These are phyloP conservation scores for Gaeumannomyces sp. DNA, from an alignment of 2,329 filamentous ascomycete genomes.

Conservation along the genomic window DNA sequence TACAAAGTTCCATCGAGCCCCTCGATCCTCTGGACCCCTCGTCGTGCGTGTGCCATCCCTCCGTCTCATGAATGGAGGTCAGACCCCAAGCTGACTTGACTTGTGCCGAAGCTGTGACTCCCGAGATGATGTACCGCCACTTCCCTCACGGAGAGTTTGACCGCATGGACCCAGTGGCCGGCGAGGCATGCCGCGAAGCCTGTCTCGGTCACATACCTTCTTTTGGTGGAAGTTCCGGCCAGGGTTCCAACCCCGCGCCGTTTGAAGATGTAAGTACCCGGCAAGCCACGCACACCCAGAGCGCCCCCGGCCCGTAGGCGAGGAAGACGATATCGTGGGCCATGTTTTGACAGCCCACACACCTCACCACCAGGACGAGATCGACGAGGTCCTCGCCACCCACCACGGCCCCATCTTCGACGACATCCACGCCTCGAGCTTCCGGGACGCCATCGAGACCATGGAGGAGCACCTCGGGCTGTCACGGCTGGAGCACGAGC, in stretches of 20 bases:
- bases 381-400: slow-evolving; percentile 15
- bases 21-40: slow-evolving; percentile 14
- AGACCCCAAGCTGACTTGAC: background rate
- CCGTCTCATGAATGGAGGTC: background rate
- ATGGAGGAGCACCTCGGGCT: slow-evolving; percentile 9
- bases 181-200: slow-evolving; percentile 17
- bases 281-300: background rate
- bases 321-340: background rate
- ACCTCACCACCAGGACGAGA: slow-evolving; percentile 6
- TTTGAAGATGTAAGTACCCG: slow-evolving; percentile 1
- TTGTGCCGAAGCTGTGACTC: slow-evolving; percentile 16
- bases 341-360: background rate
- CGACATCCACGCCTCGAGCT: slow-evolving; percentile 9
- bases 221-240: slow-evolving; percentile 8
- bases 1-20: slow-evolving; percentile 13
- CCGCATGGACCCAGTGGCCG: slow-evolving; percentile 26
- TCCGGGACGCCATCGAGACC: slow-evolving; percentile 8
- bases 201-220: slow-evolving; percentile 15
- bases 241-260: slow-evolving; percentile 7
- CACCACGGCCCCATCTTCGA: slow-evolving; percentile 11
- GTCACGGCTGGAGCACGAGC: background rate
- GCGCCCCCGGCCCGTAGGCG: too few relatives aligned
- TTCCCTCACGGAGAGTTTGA: slow-evolving; percentile 22
- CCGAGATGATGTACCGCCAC: slow-evolving; percentile 11
- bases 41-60: slow-evolving; percentile 9